Base-by-base conservation (phyloP, 2,329 filamentous ascomycete species). In the Cytospora piceae region DNA sequence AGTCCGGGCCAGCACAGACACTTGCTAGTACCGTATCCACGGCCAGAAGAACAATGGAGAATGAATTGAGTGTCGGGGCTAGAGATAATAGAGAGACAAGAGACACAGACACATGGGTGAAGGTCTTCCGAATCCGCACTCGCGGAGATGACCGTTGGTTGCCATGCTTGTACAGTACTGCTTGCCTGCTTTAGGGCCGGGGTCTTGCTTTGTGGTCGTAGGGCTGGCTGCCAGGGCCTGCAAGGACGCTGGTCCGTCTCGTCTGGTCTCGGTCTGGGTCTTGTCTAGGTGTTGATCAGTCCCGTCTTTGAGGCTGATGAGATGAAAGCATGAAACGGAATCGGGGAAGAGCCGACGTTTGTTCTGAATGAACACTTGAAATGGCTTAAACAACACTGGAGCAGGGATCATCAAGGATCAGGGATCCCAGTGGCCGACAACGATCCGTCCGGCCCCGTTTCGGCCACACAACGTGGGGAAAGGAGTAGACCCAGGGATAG, bases 81-180 rank as follows among this genome's bases (percentile, higher is more conserved):
- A 37, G 34, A 14, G 32, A 34, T 8, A 6, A 34, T 2, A 12
- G 32, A 34, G 4, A 14, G 34, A 37, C 34, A 12, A 46, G 4
- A 46, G 11, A 46, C 42, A 46, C 20, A 17, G 17, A n/a, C 20
- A 46, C 42, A 46, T n/a, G 42, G n/a, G 27, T 17, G n/a, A 49
- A 22, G 22, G n/a, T 20, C 9, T 22, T 14, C 46, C 46, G 46
- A 22, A 49, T 49, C 46, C 46, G 46, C 46, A 49, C 11, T 24
- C 22, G 46, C 46, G 46, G 46, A 49, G 46, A 49, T 49, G 46
- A 49, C 46, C 46, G 46, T 49, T 49, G n/a, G n/a, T 14, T 49
- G n/a, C 17, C 39, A 1, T 57, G 31, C 20, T 27, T 14, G 27
- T 29, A 29, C 27, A 3, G 27, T 29, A 29, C 27, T 29, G 27